These are phyloP conservation scores for Aspergillus hancockii DNA, from an alignment of 495 filamentous ascomycete species.

Conservation along the genomic window DNA sequence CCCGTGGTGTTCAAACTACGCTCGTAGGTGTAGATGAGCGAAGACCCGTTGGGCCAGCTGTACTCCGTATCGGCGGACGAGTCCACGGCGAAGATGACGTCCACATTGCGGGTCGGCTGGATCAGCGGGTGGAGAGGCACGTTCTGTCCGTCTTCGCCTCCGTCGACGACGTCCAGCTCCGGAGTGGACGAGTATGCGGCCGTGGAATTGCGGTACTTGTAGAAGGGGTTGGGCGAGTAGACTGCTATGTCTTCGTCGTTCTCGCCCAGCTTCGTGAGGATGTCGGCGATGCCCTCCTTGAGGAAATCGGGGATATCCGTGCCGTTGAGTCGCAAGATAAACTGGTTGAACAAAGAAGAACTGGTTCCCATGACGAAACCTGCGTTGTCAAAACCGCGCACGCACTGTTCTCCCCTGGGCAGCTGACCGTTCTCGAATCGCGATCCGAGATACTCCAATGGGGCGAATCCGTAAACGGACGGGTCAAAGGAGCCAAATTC, in stretches of 20 bases:
- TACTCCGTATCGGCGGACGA: conserved; percentile 73
- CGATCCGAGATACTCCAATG: conserved; percentile 72
- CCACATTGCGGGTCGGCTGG: conserved; percentile 72
- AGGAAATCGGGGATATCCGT: conserved; percentile 54
- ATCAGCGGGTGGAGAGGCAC: conserved; percentile 82
- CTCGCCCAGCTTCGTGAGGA: conserved; percentile 55
- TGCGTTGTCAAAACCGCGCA: conserved; percentile 81
- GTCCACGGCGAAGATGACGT: conserved; percentile 90
- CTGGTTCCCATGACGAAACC: conserved; percentile 89
- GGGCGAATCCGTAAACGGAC: conserved; percentile 75
- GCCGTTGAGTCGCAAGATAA: conserved; percentile 58
- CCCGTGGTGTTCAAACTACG: conserved; percentile 55
- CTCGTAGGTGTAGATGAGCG: conserved; percentile 79
- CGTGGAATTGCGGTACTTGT: conserved; percentile 59
- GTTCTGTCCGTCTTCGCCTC: conserved; percentile 84
- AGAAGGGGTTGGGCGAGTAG: conserved; percentile 83
- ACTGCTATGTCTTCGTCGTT: conserved; percentile 75
- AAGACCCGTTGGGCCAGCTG: conserved; percentile 82
- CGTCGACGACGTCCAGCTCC: conserved; percentile 77
- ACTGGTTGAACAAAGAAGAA: conserved; percentile 79
- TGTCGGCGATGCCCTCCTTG: conserved; percentile 45
- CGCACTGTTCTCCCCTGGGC: conserved; percentile 56
- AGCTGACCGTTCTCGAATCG: conserved; percentile 69
- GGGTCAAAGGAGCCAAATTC: conserved; percentile 86
- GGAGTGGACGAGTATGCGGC: conserved; percentile 54